Conservation (phyloP, 768 basidiomycete species). For the Suillus brevipes region DNA sequence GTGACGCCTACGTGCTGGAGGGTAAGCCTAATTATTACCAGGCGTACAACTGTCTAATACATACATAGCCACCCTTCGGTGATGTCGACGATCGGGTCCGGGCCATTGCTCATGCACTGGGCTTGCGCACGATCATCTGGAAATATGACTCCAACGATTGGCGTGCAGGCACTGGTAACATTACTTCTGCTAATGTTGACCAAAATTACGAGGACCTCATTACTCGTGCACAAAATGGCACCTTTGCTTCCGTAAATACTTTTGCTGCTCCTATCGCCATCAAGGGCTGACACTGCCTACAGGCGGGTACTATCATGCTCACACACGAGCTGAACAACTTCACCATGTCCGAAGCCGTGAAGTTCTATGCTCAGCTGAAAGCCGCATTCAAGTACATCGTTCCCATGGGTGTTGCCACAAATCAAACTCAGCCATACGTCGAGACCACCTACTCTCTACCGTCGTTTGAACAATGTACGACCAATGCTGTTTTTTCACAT, state of each 20-base stretch:
- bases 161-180: constrained; percentile 52
- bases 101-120: constrained; percentile 64
- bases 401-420: constrained; percentile 52
- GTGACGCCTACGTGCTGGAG: constrained; percentile 64
- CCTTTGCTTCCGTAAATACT: constrained; percentile 37
- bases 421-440: constrained; percentile 52
- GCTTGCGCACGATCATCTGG: constrained; percentile 76
- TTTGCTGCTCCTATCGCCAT: neutral
- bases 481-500: neutral
- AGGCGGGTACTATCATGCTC: constrained; percentile 54
- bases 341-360: constrained; percentile 62
- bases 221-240: constrained; percentile 42
- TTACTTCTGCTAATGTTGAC: constrained; percentile 48
- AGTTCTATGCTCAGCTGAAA: constrained; percentile 47
- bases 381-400: constrained; percentile 48
- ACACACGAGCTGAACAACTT: constrained; percentile 62
- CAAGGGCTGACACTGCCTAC: neutral
- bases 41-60: neutral
- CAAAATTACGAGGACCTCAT: constrained; percentile 57
- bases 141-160: constrained; percentile 71
- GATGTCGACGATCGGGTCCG: constrained; percentile 79
- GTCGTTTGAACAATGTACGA: constrained; percentile 49
- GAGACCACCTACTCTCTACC: constrained; percentile 46
- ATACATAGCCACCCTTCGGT: constrained; percentile 56
- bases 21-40: constrained; percentile 32